Percentiles rank a stretch among this genome's conserved stretches.
Conservation (phyloP, 257 asterid species). For the Solanum appendiculatum region DNA sequence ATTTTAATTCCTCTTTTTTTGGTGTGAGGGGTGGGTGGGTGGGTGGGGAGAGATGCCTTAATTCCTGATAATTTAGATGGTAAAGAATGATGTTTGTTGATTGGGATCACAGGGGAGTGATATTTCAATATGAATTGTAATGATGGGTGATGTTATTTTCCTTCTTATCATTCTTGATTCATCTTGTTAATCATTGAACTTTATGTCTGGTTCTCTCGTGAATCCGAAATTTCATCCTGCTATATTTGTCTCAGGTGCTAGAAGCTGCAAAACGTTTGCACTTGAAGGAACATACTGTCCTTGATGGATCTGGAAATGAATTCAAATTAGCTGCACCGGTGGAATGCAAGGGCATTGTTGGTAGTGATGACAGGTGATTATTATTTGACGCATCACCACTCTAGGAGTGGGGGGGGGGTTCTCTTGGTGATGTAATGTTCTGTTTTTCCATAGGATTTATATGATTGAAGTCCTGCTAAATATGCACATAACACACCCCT, state of each 20-base stretch:
- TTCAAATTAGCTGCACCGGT: constrained; percentile 93
- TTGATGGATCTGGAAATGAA: constrained; percentile 75
- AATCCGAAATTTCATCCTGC: not conserved
- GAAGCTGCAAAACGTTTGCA: constrained; percentile 92
- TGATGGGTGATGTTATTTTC: not conserved
- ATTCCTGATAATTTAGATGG: not conserved
- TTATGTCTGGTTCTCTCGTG: not conserved
- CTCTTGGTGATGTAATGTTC: not conserved
- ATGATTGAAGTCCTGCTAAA: not conserved
- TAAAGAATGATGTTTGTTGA: not conserved
- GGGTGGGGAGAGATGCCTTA: not conserved
- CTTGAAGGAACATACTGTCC: constrained; percentile 83
- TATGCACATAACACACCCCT: not conserved
- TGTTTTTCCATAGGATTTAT: not conserved
- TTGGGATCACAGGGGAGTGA: not conserved
- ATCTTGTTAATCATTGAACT: not conserved
- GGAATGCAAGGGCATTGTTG: constrained; percentile 98
- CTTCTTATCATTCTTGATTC: not conserved
- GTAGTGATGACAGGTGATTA: constrained; percentile 90
- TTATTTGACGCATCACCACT: not conserved
- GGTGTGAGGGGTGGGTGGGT: not conserved
- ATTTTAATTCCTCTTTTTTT: not conserved
- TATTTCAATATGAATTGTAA: not conserved
- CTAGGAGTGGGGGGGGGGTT: not conserved
- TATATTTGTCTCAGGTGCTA: constrained; percentile 39